Evolutionary conservation across 495 filamentous ascomycete genomes (phyloP), one percentile per base, ranked within the genome.

Genomic region (Penicillium pulvis): DNA sequence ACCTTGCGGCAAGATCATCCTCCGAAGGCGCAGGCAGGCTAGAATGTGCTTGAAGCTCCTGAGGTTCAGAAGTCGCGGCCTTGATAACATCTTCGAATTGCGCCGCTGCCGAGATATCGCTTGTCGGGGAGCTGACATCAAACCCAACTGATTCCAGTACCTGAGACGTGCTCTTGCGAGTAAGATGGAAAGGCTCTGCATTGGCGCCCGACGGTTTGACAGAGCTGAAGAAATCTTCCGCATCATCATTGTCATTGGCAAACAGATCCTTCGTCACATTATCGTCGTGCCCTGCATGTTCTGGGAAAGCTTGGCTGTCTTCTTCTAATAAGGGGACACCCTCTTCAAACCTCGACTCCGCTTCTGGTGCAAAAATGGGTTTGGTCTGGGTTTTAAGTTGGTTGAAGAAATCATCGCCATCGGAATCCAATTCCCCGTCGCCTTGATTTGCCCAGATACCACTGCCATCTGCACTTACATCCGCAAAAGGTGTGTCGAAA

Each of bases 1-100:
- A 97, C 60, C 87, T 84, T 2, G 88, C 89, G 47, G 89, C 87
- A 7, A 94, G 72, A 62, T 94, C 88, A 30, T 81, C 88, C 42
- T 86, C 81, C 4, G 71, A 56, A 2, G 71, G 66, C 44, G 71
- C 65, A 36, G 59, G 53, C 35, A 54, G 47, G 26, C 61, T 58
- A 43, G 52, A 28, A 11, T 71, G 60, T 20, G 63, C 49, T 20
- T 65, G 58, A 1, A 53, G 36, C 10, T 51, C 31, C 26, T 46
- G 41, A 3, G 46, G 31, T 17, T 48, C 54, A 3, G 72, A 69
- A 0, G 71, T 47, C 6, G 71, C 68, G 8, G 67, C 68, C 33
- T 64, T 75, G 31, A 69, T 59, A 51, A 59, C 58, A 62, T 61
- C 69, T 36, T 75, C 71, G 52, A 67, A 68, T 51, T 68, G 64